Conservation (phyloP, 2,329 filamentous ascomycete species). For the Fusarium sp. region DNA sequence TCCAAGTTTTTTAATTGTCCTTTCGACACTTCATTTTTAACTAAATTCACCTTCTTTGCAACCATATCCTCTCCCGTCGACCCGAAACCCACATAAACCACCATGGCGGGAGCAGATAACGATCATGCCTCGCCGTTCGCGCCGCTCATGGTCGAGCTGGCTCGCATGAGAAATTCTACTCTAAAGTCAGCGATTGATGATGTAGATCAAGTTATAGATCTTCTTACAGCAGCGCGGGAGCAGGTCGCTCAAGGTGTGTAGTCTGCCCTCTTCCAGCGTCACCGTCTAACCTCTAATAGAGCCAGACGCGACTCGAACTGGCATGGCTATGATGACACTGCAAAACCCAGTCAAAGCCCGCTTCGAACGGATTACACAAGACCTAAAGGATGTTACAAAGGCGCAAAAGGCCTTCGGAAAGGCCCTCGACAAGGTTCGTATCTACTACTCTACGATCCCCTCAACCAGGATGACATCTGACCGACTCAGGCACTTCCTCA, state of each 20-base stretch:
- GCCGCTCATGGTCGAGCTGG: constrained; percentile 79
- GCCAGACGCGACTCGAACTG: constrained; percentile 69
- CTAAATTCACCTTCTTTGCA: background rate
- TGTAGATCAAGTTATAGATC: constrained; percentile 86
- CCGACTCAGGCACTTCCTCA: constrained; percentile 56
- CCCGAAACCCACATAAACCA: constrained; percentile 10
- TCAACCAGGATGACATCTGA: constrained; percentile 28
- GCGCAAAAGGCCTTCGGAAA: constrained; percentile 88
- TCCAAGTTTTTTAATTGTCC: background rate
- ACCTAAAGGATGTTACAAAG: constrained; percentile 86
- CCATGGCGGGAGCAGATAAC: constrained; percentile 56
- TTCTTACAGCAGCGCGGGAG: constrained; percentile 81
- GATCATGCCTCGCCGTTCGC: constrained; percentile 63
- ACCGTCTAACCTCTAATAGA: constrained; percentile 47
- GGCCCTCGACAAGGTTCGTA: constrained; percentile 81
- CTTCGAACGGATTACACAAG: constrained; percentile 84
- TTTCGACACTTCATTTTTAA: background rate
- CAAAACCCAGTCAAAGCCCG: constrained; percentile 88
- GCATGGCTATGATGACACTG: constrained; percentile 83
- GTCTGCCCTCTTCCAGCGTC: background rate
- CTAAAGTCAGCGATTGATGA: constrained; percentile 80
- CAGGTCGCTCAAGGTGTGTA: constrained; percentile 76
- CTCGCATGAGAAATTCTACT: constrained; percentile 77
- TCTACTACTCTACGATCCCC: background rate
- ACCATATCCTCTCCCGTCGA: background rate